These are phyloP conservation scores for Phlyctochytrium arcticum DNA, from an alignment of 192 early-diverging fungal species.

Conservation along the genomic window DNA sequence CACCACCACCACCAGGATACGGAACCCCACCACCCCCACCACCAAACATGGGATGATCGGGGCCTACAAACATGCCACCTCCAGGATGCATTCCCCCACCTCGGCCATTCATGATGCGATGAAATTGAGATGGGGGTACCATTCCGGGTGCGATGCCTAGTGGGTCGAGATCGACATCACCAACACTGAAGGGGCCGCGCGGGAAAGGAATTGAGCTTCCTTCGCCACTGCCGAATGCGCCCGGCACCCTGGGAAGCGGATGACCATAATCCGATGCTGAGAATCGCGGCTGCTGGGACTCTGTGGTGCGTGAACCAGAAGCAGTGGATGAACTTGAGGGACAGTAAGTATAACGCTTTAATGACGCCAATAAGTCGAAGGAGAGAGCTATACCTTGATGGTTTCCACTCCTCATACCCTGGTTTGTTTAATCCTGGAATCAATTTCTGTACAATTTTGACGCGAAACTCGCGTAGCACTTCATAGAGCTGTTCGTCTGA, in stretches of 20 bases:
- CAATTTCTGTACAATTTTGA: slow-evolving; percentile 60
- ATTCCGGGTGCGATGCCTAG: slow-evolving; percentile 43
- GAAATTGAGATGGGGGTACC: background rate
- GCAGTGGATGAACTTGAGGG: too few species aligned
- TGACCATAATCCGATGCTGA: background rate
- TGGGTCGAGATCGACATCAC: slow-evolving; percentile 71
- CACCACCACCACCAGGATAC: slow-evolving; percentile 43
- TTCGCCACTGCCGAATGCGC: background rate
- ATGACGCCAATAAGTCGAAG: too few species aligned
- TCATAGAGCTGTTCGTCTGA: slow-evolving; percentile 57
- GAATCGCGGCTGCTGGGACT: background rate
- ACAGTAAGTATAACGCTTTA: too few species aligned
- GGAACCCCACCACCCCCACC: slow-evolving; percentile 32
- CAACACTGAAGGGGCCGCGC: slow-evolving; percentile 58
- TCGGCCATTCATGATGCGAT: slow-evolving; percentile 24
- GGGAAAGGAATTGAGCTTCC: background rate
- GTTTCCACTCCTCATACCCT: slow-evolving; percentile 55
- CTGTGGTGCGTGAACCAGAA: too few species aligned
- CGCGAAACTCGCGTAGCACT: slow-evolving; percentile 56
- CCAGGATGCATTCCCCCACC: slow-evolving; percentile 48
- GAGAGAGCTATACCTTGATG: too few species aligned
- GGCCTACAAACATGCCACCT: slow-evolving; percentile 84
- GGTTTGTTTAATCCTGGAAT: slow-evolving; percentile 68
- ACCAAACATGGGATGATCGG: slow-evolving; percentile 85
- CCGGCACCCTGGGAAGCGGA: background rate